Evolutionary conservation across 371 early-diverging fungal genomes (phyloP), one percentile per base, ranked within the genome.

Genomic region (Mortierella sp.): DNA sequence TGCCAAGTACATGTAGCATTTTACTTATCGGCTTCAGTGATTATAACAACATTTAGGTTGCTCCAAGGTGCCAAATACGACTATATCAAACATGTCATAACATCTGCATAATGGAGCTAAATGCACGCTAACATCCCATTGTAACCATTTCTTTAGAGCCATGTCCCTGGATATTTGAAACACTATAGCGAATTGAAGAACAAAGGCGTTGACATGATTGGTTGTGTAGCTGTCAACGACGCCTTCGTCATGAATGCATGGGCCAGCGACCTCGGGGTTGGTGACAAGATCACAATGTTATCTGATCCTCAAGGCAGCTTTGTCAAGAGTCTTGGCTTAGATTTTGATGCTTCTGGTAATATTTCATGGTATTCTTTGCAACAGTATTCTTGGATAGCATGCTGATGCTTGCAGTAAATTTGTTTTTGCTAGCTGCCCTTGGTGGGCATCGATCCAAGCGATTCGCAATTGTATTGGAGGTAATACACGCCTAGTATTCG

Each of bases 171-270:
- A 3, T 94, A 89, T 73, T 67, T 94, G 60, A 84, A 86, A 61
- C 63, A 88, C n/a, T 87, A 83, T n/a, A 83, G 85, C 4, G 82
- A 80, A 3, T 65, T 94, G 17, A 92, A 91, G 65, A 51, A 70
- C 8, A 85, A 89, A 51, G 93, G 93, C 7, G 85, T 94, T 17
- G 93, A 92, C 47, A 69, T 85, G 62, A 78, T 94, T 54, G 90
- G 87, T 22, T 91, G 91, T 66, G 85, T 91, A 23, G 73, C 92
- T 55, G 90, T 91, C 43, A 91, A 93, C 72, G 91, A 92, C 68
- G 90, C 91, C 51, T 93, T 89, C 81, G 93, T 93, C n/a, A 88
- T 90, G 88, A 84, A 85, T 59, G 94, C 91, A 55, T 94, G 93
- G 93, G 88, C 89, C 55, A 85, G 89, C 66, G 69, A 82, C 17